Conservation (phyloP, 345 rosid species). For the Camelina sativa region DNA sequence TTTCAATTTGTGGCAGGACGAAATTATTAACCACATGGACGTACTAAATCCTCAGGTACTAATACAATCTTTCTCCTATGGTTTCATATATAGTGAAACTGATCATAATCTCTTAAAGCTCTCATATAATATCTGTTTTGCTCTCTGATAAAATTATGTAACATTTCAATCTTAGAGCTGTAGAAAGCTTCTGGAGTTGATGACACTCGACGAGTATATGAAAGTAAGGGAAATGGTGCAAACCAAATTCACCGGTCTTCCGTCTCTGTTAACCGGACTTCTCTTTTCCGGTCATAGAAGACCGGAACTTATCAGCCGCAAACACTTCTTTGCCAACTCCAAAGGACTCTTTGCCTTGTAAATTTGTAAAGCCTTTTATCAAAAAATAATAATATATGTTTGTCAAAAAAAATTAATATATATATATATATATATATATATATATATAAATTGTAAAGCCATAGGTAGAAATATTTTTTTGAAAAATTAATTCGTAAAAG, state of each 20-base stretch:
- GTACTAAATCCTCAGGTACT: slow-evolving; percentile 90
- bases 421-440: too few relatives aligned
- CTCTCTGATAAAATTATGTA: background rate
- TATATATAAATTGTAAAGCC: too few relatives aligned
- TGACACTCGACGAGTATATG: slow-evolving; percentile 71
- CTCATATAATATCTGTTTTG: background rate
- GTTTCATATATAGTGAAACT: background rate
- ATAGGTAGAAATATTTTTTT: too few relatives aligned
- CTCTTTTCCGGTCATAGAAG: slow-evolving; percentile 47
- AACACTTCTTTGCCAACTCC: slow-evolving; percentile 81
- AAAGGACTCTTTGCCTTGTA: slow-evolving; percentile 55
- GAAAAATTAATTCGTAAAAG: too few relatives aligned
- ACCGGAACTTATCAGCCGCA: slow-evolving; percentile 53
- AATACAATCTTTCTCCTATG: background rate
- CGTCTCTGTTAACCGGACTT: slow-evolving; percentile 56
- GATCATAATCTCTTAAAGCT: background rate
- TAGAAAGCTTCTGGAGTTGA: slow-evolving; percentile 67
- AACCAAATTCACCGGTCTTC: slow-evolving; percentile 53
- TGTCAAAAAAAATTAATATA: too few relatives aligned
- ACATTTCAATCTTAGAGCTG: slow-evolving; percentile 56
- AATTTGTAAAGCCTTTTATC: too few relatives aligned
- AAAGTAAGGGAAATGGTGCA: slow-evolving; percentile 67
- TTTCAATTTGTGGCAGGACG: slow-evolving; percentile 58
- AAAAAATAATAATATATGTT: too few relatives aligned
- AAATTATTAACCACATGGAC: slow-evolving; percentile 64